Evolutionary conservation across 495 filamentous ascomycete species (phyloP).

Genomic region (Pyrenula massariospora): DNA sequence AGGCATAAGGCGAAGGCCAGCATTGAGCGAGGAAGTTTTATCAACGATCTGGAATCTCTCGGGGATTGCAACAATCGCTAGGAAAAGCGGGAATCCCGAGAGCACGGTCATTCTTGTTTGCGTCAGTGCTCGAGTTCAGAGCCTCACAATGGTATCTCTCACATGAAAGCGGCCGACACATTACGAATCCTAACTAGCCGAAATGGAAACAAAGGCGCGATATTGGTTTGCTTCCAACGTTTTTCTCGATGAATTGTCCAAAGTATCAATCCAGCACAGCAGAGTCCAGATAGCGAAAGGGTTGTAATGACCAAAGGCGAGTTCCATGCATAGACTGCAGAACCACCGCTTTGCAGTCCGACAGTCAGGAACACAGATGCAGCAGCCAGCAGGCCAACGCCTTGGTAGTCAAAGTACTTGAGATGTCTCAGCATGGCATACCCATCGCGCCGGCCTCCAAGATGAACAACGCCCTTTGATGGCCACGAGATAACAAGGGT

Average conservation of each 20-base stretch:
- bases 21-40: not conserved
- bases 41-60: not conserved
- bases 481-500: not conserved
- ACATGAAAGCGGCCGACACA: not conserved
- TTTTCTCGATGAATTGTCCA: slow-evolving; percentile 11
- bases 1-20: not conserved
- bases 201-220: not conserved
- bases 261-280: not conserved
- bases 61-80: not conserved
- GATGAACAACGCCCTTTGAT: not conserved
- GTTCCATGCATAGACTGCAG: not conserved
- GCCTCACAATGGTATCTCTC: no score
- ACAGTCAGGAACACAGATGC: not conserved
- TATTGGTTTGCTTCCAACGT: slow-evolving; percentile 6
- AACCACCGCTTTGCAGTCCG: not conserved
- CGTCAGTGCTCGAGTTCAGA: not conserved
- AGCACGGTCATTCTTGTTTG: not conserved
- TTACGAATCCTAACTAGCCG: not conserved
- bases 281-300: not conserved
- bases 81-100: not conserved
- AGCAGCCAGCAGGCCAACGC: not conserved
- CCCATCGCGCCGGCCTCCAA: not conserved
- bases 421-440: not conserved
- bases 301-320: not conserved
- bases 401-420: not conserved